phyloP scores from a whole-genome alignment of 2,329 filamentous ascomycete species.

The Colletotrichum tropicicola region DNA sequence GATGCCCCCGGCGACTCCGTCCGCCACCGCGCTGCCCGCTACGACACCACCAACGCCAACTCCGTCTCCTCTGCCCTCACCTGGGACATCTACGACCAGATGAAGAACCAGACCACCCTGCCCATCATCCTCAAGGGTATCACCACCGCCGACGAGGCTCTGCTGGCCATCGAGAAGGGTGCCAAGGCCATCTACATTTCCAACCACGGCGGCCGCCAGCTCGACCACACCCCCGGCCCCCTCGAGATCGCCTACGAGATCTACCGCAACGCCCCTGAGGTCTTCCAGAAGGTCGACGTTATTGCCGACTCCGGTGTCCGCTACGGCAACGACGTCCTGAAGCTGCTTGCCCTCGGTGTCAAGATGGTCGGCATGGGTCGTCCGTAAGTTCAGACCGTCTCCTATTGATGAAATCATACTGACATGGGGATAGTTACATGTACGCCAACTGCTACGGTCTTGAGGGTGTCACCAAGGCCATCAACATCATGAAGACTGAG shows the following conservation, averaged over 20 bases:
- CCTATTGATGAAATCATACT: not conserved
- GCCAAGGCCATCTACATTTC: constrained; percentile 48
- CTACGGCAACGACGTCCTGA: constrained; percentile 48
- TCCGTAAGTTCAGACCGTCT: constrained; percentile 32
- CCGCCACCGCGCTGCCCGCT: constrained; percentile 34
- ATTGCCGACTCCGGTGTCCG: constrained; percentile 49
- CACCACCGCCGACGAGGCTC: constrained; percentile 47
- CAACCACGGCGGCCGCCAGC: constrained; percentile 52
- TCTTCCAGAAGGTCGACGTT: constrained; percentile 45
- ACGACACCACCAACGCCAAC: constrained; percentile 32
- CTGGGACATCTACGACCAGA: constrained; percentile 38
- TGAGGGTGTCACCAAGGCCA: constrained; percentile 54
- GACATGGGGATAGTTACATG: constrained; percentile 46
- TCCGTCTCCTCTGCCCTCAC: constrained; percentile 29
- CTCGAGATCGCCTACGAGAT: constrained; percentile 44
- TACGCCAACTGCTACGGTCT: constrained; percentile 59
- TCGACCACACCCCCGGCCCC: constrained; percentile 46
- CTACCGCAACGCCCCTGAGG: constrained; percentile 44
- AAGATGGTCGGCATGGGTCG: constrained; percentile 53
- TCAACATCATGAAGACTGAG: constrained; percentile 58
- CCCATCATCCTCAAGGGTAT: constrained; percentile 49
- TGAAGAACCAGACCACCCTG: constrained; percentile 42
- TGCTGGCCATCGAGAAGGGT: constrained; percentile 41
- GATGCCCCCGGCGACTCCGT: constrained; percentile 37
- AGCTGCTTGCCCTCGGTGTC: constrained; percentile 49